Evolutionary conservation across 108 stramenopile species (phyloP).

Genomic region (Epipyxis sp.): DNA sequence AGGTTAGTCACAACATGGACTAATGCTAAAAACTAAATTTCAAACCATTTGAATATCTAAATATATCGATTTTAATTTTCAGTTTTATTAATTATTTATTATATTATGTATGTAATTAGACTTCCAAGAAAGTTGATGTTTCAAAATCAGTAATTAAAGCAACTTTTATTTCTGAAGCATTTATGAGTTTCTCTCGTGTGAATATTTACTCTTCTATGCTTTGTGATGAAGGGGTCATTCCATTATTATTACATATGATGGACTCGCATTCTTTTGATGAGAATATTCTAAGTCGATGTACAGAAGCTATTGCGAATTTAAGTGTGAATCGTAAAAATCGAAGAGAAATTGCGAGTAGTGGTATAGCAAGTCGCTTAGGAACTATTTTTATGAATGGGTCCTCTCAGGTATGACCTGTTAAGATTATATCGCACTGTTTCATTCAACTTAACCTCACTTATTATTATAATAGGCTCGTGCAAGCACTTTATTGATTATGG

Average conservation of each 20-base stretch:
- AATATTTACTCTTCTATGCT: not conserved
- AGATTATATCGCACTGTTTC: too few species aligned
- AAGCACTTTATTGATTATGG: slow-evolving; percentile 11
- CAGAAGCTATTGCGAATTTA: slow-evolving; percentile 16
- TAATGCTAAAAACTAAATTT: too few species aligned
- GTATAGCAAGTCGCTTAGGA: not conserved
- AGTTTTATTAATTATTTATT: too few species aligned
- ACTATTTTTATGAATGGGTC: not conserved
- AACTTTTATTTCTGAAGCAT: not conserved
- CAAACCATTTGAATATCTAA: too few species aligned
- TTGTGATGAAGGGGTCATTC: slow-evolving; percentile 22
- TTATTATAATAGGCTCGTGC: too few species aligned
- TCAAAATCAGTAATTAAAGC: not conserved
- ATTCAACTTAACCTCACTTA: too few species aligned
- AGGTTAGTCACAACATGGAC: not conserved
- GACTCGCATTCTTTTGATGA: not conserved
- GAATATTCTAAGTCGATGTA: not conserved
- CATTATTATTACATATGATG: slow-evolving; percentile 15
- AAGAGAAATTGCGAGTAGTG: slow-evolving; percentile 10
- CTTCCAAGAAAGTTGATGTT: slow-evolving; percentile 1
- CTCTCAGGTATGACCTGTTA: too few species aligned
- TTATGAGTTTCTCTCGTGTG: slow-evolving; percentile 14
- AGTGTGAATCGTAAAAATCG: slow-evolving; percentile 27
- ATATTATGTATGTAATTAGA: not conserved
- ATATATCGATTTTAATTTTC: too few species aligned